Percentiles rank a stretch among this genome's conserved stretches.
These are phyloP conservation scores for Astraeus odoratus DNA, from an alignment of 768 basidiomycete species.

Conservation along the genomic window DNA sequence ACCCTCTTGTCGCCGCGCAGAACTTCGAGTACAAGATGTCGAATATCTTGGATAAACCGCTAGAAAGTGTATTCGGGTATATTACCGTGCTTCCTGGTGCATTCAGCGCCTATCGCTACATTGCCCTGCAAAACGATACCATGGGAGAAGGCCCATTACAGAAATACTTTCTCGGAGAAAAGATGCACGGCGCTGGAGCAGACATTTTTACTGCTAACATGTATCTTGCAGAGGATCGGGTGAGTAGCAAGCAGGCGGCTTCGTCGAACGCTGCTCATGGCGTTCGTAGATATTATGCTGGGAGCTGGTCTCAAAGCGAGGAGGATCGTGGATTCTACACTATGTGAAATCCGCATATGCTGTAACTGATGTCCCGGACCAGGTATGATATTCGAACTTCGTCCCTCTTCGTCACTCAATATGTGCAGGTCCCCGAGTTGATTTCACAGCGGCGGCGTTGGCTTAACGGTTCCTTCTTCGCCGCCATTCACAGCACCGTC, in stretches of 20 bases:
- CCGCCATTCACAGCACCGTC: slow-evolving; percentile 83
- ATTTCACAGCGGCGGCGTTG: slow-evolving; percentile 94
- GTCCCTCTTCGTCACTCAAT: neutral
- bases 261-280: slow-evolving; percentile 1
- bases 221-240: slow-evolving; percentile 90
- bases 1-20: slow-evolving; percentile 85
- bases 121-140: slow-evolving; percentile 82
- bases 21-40: slow-evolving; percentile 95
- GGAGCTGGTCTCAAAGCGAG: slow-evolving; percentile 95
- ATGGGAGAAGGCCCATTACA: slow-evolving; percentile 83
- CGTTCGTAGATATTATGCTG: slow-evolving; percentile 77
- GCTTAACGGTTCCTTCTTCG: slow-evolving; percentile 99
- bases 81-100: slow-evolving; percentile 92
- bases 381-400: slow-evolving; percentile 34
- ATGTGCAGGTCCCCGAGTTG: slow-evolving; percentile 70
- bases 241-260: slow-evolving; percentile 22
- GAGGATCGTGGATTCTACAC: slow-evolving; percentile 86
- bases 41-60: slow-evolving; percentile 87
- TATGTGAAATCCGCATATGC: slow-evolving; percentile 95
- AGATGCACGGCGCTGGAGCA: slow-evolving; percentile 80
- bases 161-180: slow-evolving; percentile 97
- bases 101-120: slow-evolving; percentile 87
- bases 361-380: slow-evolving; percentile 89
- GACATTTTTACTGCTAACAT: slow-evolving; percentile 96
- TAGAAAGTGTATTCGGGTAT: slow-evolving; percentile 88